Base-by-base conservation (phyloP, 129 eudicot genomes). In the Gnaphalium uliginosum region DNA sequence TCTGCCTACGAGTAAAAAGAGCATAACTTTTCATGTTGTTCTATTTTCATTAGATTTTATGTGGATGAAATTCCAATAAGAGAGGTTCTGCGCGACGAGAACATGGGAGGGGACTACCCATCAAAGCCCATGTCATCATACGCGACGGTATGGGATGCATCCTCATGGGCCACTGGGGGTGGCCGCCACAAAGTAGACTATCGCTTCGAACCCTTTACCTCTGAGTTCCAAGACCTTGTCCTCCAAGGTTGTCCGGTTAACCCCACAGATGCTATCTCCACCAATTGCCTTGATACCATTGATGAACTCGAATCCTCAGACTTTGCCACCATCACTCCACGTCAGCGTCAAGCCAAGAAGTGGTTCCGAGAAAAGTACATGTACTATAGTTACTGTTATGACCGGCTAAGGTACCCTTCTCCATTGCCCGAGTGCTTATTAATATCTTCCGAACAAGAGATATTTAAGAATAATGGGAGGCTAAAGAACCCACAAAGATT, bases 101-200 rank as follows among this genome's bases (percentile, higher is more conserved):
- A 77, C 8, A 83, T 91, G 93, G 87, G 92, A 19, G 96, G 96
- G 13, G 96, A 93, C 73, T 92, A 80, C 80, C 98, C 96, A 53
- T 82, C 98, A 15, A 93, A 93, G 72, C 98, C 98, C 18, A 93
- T 93, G 98, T 87, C 97, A 21, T 63, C 90, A 7, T 93, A 90
- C 68, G 96, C 96, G 77, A 93, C 97, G 35, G 85, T 93, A 61
- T 93, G 97, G 97, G 96, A 93, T 54, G 98, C 85, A 7, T 90
- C 97, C 7, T 41, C 87, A 8, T 93, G 98, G 98, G 98, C 97
- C 61, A 93, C 96, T 0, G 46, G 75, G 9, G 96, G 93, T 18
- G 97, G 97, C 75, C 83, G 75, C 37, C 61, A 78, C 80, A 90
- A 87, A 74, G 91, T 85, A 8, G 79, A 93, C 84, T 90, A 90